Conservation (phyloP, 192 early-diverging fungal species). For the Podila epicladia region DNA sequence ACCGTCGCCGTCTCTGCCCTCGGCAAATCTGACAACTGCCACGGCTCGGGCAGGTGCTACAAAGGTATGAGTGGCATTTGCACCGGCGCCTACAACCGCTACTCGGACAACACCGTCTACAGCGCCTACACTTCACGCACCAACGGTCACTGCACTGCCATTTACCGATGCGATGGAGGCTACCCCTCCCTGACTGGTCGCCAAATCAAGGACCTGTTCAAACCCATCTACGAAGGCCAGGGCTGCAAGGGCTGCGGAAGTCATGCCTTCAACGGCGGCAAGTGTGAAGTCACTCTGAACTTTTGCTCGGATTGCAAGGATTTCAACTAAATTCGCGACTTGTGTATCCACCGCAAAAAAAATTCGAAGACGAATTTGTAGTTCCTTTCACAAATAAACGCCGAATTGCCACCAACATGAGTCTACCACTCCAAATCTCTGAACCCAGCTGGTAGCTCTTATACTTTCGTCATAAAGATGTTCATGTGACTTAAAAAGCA, state of each 20-base stretch:
- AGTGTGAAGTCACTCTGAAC: slow-evolving; percentile 41
- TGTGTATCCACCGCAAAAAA: background rate
- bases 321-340: background rate
- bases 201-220: slow-evolving; percentile 34
- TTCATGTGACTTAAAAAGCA: too few species aligned
- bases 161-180: slow-evolving; percentile 12
- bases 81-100: slow-evolving; percentile 29
- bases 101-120: slow-evolving; percentile 30
- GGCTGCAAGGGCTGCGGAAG: slow-evolving; percentile 50
- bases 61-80: slow-evolving; percentile 24
- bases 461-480: too few species aligned
- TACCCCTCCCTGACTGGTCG: slow-evolving; percentile 24
- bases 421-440: too few species aligned
- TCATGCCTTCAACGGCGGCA: slow-evolving; percentile 41
- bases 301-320: slow-evolving; percentile 21
- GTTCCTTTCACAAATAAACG: too few species aligned
- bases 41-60: slow-evolving; percentile 19
- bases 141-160: slow-evolving; percentile 38
- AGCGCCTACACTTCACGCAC: slow-evolving; percentile 19
- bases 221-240: slow-evolving; percentile 31
- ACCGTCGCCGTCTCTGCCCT: slow-evolving; percentile 1
- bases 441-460: too few species aligned
- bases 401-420: too few species aligned
- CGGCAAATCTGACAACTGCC: slow-evolving; percentile 26
- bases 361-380: background rate